Percentiles rank a stretch among this genome's conserved stretches.
Conservation (phyloP, 768 basidiomycete species). For the Panaeolus papilionaceus region DNA sequence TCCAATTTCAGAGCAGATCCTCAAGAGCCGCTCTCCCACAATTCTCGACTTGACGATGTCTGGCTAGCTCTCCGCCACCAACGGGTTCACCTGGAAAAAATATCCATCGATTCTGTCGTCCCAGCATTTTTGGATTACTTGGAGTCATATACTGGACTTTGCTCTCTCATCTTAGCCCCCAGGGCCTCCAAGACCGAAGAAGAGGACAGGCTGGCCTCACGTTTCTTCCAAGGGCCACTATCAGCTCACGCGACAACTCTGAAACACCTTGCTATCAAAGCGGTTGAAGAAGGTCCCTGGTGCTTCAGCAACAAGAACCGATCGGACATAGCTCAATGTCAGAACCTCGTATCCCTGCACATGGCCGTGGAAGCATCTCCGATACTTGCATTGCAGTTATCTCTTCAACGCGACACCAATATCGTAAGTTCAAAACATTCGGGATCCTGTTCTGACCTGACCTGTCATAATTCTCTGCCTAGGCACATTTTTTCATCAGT, state of each 20-base stretch:
- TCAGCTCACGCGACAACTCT: neutral
- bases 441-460: neutral
- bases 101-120: neutral
- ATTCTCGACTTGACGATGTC: neutral
- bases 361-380: neutral
- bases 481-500: neutral
- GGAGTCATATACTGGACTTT: neutral
- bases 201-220: neutral
- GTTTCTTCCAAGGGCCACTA: neutral
- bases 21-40: neutral
- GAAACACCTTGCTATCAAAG: conserved; percentile 7
- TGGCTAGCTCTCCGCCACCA: neutral
- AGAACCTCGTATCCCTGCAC: neutral
- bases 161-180: neutral
- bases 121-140: neutral
- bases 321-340: neutral
- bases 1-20: neutral
- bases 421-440: neutral
- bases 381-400: neutral
- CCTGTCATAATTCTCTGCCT: neutral
- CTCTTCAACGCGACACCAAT: neutral
- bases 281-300: conserved; percentile 7
- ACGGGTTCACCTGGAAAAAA: neutral
- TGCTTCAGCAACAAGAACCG: neutral
- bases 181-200: neutral